Evolutionary conservation across 352 stramenopile species (phyloP), one percentile per base, ranked within the genome.

Genomic region (Phytophthora quininea): DNA sequence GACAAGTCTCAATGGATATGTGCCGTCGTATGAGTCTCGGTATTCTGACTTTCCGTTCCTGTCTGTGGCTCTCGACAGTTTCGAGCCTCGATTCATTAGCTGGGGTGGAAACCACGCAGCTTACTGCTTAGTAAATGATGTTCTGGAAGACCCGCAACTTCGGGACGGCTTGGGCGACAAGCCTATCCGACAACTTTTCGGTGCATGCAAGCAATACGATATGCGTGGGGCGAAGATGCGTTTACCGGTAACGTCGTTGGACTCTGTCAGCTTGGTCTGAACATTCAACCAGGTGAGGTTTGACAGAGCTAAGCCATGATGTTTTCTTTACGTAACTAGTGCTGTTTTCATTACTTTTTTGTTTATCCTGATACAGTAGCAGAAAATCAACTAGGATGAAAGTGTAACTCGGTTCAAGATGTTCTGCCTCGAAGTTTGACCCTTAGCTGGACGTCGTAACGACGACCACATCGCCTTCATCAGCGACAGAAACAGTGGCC

Each of bases 31-130:
- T 45, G 80, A 88, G 58, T 88, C 80, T n/a, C 84, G 69, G 76
- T 91, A 88, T 62, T 88, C 82, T 19, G 82, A 88, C 49, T 91
- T 91, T 30, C 80, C 82, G 11, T 89, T 82, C 32, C 64, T 91
- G 2, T 86, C 78, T 31, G 82, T 91, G 3, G 69, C 82, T n/a
- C 64, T 91, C 29, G 62, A 54, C 31, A 57, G 69, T 19, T 89
- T 91, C 58, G 80, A 89, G 43, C 62, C 77, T 40, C 70, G 75
- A 33, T 89, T 77, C 53, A 78, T 91, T 57, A 77, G 58, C 49
- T 91, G 82, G 82, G 82, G 73, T 9, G 80, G 82, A 2, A 73
- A 89, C 55, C 79, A 88, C 62, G 56, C 69, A 19, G 67, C 62
- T 0, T 91, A 91, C 64, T 88, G 78, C 27, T 69, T 91, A 51